These are phyloP conservation scores for Endocalyx cinctus DNA, from an alignment of 2,329 filamentous ascomycete species.

Conservation along the genomic window DNA sequence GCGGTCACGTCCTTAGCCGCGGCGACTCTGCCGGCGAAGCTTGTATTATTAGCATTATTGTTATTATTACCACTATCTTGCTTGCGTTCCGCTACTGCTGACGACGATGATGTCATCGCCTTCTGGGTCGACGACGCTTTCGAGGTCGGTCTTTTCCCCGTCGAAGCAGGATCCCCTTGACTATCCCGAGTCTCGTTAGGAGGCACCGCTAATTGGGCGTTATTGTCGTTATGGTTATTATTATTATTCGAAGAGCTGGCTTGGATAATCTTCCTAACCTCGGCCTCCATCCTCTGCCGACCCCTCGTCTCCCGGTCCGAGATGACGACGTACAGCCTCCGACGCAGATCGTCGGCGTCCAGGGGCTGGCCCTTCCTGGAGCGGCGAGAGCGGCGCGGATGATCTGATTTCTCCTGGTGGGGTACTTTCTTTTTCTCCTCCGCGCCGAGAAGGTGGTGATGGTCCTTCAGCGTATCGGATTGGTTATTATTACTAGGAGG, in stretches of 20 bases:
- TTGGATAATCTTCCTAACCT: constrained; percentile 9
- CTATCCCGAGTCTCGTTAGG: no score
- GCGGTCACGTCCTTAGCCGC: no score
- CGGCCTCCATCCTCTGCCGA: constrained; percentile 25
- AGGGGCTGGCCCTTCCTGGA: constrained; percentile 32
- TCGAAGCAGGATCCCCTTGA: no score
- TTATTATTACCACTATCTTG: constrained; percentile 2
- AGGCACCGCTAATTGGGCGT: no score
- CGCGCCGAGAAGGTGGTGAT: no score
- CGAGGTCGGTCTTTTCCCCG: constrained; percentile 2
- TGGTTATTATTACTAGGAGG: no score
- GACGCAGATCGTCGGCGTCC: constrained; percentile 51
- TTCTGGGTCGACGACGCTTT: constrained; percentile 11
- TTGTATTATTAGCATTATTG: neutral
- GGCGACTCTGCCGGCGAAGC: neutral
- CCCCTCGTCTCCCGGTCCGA: constrained; percentile 42
- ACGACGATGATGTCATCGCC: constrained; percentile 4
- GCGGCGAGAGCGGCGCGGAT: no score
- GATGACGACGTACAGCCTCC: constrained; percentile 46
- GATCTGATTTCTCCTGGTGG: no score
- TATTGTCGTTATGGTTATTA: no score
- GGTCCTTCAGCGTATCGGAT: no score
- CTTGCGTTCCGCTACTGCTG: neutral
- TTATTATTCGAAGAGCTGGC: no score
- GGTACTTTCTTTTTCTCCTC: no score